A percentile compares a stretch with the other conserved stretches of the same genome.
Evolutionary conservation across 129 eudicot species (phyloP).

Genomic region (Helianthus tuberosus): DNA sequence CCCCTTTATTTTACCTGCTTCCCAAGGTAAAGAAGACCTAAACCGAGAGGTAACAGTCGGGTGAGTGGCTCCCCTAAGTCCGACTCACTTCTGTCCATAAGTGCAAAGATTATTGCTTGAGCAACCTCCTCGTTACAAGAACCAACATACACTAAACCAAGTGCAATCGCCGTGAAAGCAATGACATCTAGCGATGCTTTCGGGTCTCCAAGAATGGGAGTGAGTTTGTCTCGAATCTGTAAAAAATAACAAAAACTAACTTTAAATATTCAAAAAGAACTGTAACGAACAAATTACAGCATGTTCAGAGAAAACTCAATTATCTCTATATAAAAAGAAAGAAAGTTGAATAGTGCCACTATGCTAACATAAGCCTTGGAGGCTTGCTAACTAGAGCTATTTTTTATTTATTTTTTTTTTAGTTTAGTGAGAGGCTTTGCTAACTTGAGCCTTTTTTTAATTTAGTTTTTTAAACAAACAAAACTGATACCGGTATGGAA

Average conservation of each 20-base stretch:
- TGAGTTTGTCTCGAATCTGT: conserved; percentile 71
- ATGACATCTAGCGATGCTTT: conserved; percentile 88
- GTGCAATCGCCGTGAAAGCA: conserved; percentile 79
- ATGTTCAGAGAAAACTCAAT: background rate
- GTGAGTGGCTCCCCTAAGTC: conserved; percentile 88
- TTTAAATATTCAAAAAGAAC: background rate
- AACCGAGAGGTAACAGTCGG: conserved; percentile 78
- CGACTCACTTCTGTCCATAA: conserved; percentile 90
- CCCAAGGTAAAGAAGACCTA: conserved; percentile 95
- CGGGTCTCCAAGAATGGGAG: conserved; percentile 77
- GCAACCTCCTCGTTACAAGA: conserved; percentile 97
- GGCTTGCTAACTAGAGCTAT: no score
- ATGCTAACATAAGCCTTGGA: no score
- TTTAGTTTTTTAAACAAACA: no score
- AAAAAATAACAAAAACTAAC: background rate
- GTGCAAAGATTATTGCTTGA: conserved; percentile 86
- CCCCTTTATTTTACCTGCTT: conserved; percentile 63
- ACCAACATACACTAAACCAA: conserved; percentile 93
- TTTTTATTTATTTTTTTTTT: no score
- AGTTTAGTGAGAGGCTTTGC: no score
- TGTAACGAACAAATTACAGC: background rate
- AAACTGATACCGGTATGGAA: no score
- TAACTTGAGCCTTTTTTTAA: no score
- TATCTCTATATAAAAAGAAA: no score
- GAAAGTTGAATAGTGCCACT: no score